Percentiles rank a stretch among this genome's conserved stretches.
Evolutionary conservation across 2,329 filamentous ascomycete genomes (phyloP).

Genomic region (Ophiostoma ips): DNA sequence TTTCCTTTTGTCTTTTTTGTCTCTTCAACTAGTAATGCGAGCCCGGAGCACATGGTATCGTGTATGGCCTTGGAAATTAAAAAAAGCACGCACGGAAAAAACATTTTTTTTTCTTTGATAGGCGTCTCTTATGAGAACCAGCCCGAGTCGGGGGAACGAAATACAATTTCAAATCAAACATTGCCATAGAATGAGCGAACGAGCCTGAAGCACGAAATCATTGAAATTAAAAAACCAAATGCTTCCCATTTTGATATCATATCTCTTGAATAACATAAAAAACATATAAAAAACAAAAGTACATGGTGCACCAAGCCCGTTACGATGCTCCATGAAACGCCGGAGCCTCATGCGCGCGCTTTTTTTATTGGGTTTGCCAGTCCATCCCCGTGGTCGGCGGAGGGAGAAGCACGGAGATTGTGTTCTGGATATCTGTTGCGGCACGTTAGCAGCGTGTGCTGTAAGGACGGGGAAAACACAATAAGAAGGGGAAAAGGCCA

Average conservation of each 20-base stretch:
- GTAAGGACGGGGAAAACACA: too few species aligned
- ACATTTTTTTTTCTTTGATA: too few species aligned
- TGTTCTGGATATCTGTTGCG: too few species aligned
- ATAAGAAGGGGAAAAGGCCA: too few species aligned
- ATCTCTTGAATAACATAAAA: slow-evolving; percentile 1
- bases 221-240: neutral
- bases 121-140: neutral
- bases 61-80: slow-evolving; percentile 3
- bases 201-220: too few species aligned
- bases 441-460: neutral
- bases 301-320: neutral
- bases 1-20: neutral
- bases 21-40: neutral
- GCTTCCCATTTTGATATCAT: neutral
- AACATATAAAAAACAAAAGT: neutral
- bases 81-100: slow-evolving; percentile 1
- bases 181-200: neutral
- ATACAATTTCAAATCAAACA: neutral
- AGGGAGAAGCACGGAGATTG: too few species aligned
- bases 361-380: too few species aligned
- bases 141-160: neutral
- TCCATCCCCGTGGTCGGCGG: too few species aligned
- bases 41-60: slow-evolving; percentile 1
- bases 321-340: neutral
- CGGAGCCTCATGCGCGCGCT: too few species aligned